Base-by-base conservation (phyloP, 495 filamentous ascomycete genomes). In the Parachaetomium inaequale region DNA sequence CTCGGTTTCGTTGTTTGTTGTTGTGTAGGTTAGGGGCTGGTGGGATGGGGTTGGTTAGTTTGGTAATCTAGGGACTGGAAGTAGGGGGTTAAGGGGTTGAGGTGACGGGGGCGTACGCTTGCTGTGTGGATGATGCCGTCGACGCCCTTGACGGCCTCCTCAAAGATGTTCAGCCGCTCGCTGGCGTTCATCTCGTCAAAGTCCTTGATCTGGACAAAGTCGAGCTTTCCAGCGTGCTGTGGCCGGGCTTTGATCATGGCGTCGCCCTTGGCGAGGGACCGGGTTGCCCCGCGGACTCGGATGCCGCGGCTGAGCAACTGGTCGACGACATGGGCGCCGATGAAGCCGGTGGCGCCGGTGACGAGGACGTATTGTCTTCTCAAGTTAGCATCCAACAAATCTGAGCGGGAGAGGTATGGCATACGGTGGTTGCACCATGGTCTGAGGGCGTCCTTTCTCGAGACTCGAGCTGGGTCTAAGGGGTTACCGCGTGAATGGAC, bases 281-380 rank as follows among this genome's bases (percentile, higher is more conserved):
- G 76, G 7, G 75, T 71, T 0, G 81, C 80, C 11, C 81, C 81
- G 32, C 79, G 74, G 8, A 85, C 80, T 11, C 61, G 62, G 59
- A 81, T 82, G 40, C 80, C 80, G 2, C 74, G 68, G 25, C 63
- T 55, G 6, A 86, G 76, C 15, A 84, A 62, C 19, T 75, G 57
- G 63, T 83, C 70, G 50, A 76, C 74, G 40, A 84, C 65, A 55
- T 86, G 78, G 29, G 75, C 79, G n/a, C 65, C 82, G 32, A 87
- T 78, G 68, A 75, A 84, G 54, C 83, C 82, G 52, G 78, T 84
- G 7, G 72, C 78, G 14, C 82, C 82, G 4, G 81, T 87, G 57
- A 88, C 76, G 21, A 85, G 69, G 54, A 78, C 46, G 36, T 63
- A 55, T 40, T 40, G 32, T 42, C 53, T 55, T 21, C 3, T 5